Percentiles rank a stretch among this genome's conserved stretches.
Conservation (phyloP, 257 asterid genomes). For the Nicotiana sylvestris region DNA sequence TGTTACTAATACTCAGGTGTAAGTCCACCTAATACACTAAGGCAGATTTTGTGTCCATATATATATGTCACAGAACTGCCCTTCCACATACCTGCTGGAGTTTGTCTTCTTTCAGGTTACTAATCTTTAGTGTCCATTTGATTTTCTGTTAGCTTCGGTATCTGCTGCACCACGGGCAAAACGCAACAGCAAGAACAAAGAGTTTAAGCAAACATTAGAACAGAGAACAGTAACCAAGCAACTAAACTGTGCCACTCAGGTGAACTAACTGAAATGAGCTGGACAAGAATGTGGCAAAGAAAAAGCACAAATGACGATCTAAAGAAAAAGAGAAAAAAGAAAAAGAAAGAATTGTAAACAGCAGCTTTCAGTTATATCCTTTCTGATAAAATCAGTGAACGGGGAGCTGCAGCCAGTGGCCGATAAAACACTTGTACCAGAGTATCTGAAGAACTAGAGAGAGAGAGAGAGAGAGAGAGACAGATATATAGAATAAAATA, state of each 20-base stretch:
- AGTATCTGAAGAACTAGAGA: not conserved
- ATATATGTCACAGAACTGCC: too few species aligned
- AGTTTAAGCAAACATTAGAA: not conserved
- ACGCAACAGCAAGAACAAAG: not conserved
- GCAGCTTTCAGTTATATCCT: slow-evolving; percentile 5
- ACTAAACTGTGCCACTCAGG: slow-evolving; percentile 3
- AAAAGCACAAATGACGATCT: not conserved
- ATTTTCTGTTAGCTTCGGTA: not conserved
- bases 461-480: not conserved
- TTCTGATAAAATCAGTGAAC: not conserved
- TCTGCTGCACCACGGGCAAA: not conserved
- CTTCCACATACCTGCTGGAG: not conserved
- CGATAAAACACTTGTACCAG: not conserved
- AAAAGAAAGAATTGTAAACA: not conserved
- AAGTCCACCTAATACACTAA: not conserved
- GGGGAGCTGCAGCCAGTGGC: not conserved
- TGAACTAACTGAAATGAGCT: slow-evolving; percentile 1
- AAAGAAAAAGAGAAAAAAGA: not conserved
- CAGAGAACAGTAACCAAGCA: not conserved
- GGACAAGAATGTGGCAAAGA: not conserved
- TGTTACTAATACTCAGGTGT: not conserved
- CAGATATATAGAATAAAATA: not conserved
- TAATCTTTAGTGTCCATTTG: not conserved
- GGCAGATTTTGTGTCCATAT: not conserved
- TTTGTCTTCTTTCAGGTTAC: slow-evolving; percentile 8